These are phyloP conservation scores for Cinchona pubescens DNA, from an alignment of 257 asterid species.

Conservation along the genomic window DNA sequence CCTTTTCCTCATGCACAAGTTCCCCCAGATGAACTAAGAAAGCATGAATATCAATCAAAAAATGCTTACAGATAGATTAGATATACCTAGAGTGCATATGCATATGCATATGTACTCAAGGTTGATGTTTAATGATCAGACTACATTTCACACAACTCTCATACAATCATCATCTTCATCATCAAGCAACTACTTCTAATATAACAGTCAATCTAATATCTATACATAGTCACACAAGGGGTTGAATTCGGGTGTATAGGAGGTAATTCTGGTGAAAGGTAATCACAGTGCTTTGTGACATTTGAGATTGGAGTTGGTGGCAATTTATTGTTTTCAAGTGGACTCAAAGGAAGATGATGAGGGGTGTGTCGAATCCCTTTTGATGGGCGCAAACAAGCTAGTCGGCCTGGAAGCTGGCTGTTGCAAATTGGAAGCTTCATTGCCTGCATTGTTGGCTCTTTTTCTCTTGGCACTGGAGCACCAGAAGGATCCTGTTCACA, in stretches of 20 bases:
- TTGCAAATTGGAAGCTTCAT: constrained; percentile 65
- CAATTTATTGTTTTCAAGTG: constrained; percentile 55
- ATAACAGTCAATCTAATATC: constrained; percentile 19
- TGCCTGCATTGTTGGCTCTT: constrained; percentile 42
- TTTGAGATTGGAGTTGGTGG: constrained; percentile 38
- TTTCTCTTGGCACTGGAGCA: constrained; percentile 62
- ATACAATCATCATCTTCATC: not conserved
- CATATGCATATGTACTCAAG: constrained; percentile 23
- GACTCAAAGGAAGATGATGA: constrained; percentile 42
- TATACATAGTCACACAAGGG: constrained; percentile 49
- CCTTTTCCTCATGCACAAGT: not conserved
- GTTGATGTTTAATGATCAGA: not conserved
- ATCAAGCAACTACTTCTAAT: too few relatives aligned
- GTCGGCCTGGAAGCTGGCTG: constrained; percentile 47
- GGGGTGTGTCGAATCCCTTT: constrained; percentile 28
- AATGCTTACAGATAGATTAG: too few relatives aligned
- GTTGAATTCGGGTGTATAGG: constrained; percentile 45
- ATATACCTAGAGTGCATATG: constrained; percentile 20
- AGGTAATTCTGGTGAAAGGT: constrained; percentile 38
- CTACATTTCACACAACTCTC: not conserved
- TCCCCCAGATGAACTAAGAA: not conserved
- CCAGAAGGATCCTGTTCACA: constrained; percentile 62
- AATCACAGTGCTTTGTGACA: constrained; percentile 27
- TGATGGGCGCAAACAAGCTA: constrained; percentile 60
- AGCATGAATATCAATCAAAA: too few relatives aligned